These are phyloP conservation scores for Schrenkiella parvula DNA, from an alignment of 345 rosid species.

Conservation along the genomic window DNA sequence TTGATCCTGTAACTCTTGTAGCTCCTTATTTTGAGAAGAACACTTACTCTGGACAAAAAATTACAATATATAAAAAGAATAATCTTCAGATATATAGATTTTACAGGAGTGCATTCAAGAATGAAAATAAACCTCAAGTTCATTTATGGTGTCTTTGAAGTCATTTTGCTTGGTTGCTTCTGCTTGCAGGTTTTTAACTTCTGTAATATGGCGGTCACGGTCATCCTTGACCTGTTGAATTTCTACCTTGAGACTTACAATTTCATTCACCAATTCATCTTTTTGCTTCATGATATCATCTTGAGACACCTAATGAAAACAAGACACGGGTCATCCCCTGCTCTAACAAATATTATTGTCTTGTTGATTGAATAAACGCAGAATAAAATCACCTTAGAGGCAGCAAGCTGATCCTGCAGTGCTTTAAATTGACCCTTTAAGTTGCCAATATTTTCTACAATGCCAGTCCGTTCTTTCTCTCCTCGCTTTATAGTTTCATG, in stretches of 20 bases:
- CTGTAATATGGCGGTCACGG: conserved; percentile 50
- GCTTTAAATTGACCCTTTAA: conserved; percentile 73
- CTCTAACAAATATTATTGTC: background rate
- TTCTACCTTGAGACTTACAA: conserved; percentile 61
- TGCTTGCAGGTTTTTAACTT: conserved; percentile 49
- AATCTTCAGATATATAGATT: background rate
- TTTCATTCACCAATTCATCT: conserved; percentile 65
- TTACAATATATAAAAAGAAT: conserved; percentile 2
- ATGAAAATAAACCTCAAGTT: conserved; percentile 59
- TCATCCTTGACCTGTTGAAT: conserved; percentile 63
- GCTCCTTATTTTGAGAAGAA: conserved; percentile 59
- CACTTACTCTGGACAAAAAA: conserved; percentile 56
- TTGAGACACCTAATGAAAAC: conserved; percentile 56
- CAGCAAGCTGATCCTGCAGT: conserved; percentile 69
- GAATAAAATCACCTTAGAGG: conserved; percentile 62
- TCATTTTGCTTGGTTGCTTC: conserved; percentile 66
- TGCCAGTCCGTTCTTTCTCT: conserved; percentile 80
- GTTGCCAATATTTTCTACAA: conserved; percentile 65
- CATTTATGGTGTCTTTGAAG: conserved; percentile 57
- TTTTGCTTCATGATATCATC: conserved; percentile 73
- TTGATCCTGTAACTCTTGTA: conserved; percentile 60
- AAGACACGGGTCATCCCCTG: conserved; percentile 4
- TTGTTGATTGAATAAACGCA: conserved; percentile 17
- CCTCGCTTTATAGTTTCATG: conserved; percentile 72
- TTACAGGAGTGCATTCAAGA: background rate